These are phyloP conservation scores for Meira nashicola DNA, from an alignment of 1,284 basidiomycete genomes.

Conservation along the genomic window DNA sequence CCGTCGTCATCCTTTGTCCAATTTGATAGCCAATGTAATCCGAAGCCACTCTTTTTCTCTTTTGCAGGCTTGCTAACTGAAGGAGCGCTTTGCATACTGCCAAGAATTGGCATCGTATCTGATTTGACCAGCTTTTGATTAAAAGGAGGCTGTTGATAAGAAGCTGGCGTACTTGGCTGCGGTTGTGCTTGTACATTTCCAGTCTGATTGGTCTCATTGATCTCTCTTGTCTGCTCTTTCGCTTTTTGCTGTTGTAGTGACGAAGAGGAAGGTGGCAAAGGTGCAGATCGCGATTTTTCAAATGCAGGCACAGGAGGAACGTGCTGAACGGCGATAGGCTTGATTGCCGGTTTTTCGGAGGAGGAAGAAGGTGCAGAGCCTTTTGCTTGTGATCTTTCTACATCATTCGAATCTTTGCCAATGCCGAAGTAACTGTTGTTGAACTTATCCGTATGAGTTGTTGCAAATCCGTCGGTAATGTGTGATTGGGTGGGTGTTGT, in stretches of 20 bases:
- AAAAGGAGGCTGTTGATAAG: not conserved
- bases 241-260: conserved; percentile 2
- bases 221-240: not conserved
- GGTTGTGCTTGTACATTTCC: not conserved
- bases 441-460: not conserved
- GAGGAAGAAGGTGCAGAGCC: not conserved
- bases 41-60: conserved; percentile 42
- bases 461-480: not conserved
- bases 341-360: conserved; percentile 18
- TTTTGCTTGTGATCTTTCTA: not conserved
- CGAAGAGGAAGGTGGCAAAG: conserved; percentile 15
- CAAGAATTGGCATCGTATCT: conserved; percentile 9
- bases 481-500: conserved; percentile 36
- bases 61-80: not conserved
- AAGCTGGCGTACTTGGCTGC: not conserved
- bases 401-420: conserved; percentile 3
- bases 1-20: conserved; percentile 45
- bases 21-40: conserved; percentile 45
- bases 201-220: too few species aligned
- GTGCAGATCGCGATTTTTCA: conserved; percentile 26
- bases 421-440: conserved; percentile 20
- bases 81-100: not conserved
- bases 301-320: conserved; percentile 34
- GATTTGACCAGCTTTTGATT: not conserved
- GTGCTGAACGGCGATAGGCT: conserved; percentile 29